These are phyloP conservation scores for Ocimum tenuiflorum DNA, from an alignment of 257 asterid species.

Conservation along the genomic window DNA sequence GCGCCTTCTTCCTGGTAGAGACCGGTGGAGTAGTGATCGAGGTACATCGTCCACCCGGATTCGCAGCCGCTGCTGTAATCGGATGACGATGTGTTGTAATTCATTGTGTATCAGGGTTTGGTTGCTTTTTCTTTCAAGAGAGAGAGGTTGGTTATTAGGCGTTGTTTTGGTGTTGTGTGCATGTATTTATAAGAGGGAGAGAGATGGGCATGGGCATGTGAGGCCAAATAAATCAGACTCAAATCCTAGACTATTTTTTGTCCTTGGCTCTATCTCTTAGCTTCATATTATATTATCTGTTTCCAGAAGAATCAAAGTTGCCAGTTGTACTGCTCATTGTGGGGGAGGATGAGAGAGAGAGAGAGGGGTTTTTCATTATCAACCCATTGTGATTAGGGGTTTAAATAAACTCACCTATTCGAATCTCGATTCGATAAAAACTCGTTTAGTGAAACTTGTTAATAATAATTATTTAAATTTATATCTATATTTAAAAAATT, in stretches of 20 bases:
- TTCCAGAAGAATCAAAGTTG: conserved; percentile 60
- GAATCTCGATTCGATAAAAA: too few relatives aligned
- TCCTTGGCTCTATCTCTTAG: conserved; percentile 47
- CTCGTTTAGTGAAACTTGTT: too few relatives aligned
- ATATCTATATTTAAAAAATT: too few relatives aligned
- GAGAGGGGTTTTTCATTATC: conserved; percentile 14
- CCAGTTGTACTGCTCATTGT: conserved; percentile 56
- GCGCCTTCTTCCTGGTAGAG: background rate
- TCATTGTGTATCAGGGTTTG: too few relatives aligned
- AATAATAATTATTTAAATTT: too few relatives aligned
- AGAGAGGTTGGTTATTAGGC: too few relatives aligned
- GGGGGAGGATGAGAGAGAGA: background rate
- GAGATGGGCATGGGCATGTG: conserved; percentile 3
- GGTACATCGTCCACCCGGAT: conserved; percentile 90
- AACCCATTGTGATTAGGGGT: too few relatives aligned
- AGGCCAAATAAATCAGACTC: conserved; percentile 41
- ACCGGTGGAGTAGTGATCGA: conserved; percentile 44
- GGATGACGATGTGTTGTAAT: conserved; percentile 48
- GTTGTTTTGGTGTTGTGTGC: background rate
- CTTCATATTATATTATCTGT: conserved; percentile 32
- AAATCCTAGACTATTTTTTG: conserved; percentile 51
- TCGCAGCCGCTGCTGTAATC: conserved; percentile 77
- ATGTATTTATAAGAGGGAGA: conserved; percentile 34
- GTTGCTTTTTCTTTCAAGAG: too few relatives aligned
- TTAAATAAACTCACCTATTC: too few relatives aligned